A percentile compares a stretch with the other conserved stretches of the same genome.
phyloP scores from a whole-genome alignment of 768 basidiomycete genomes.

The Pleurotus salmoneostramineus region DNA sequence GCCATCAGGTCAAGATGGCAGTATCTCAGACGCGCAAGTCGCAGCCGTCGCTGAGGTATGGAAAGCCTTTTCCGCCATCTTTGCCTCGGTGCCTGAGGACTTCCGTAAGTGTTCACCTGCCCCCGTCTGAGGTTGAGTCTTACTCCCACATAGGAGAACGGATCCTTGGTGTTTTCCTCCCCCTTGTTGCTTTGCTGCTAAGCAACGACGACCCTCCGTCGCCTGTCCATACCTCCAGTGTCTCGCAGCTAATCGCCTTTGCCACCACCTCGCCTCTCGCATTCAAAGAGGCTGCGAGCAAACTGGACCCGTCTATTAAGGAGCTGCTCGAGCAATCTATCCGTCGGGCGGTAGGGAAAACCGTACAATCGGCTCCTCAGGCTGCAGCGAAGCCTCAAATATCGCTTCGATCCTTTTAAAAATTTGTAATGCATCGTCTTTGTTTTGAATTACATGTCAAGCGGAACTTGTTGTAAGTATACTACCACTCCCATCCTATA shows the following conservation, averaged over 20 bases:
- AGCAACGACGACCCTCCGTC: conserved; percentile 43
- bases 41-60: conserved; percentile 75
- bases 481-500: neutral
- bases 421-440: neutral
- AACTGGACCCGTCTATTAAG: conserved; percentile 52
- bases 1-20: conserved; percentile 53
- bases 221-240: conserved; percentile 50
- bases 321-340: conserved; percentile 75
- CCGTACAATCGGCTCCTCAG: conserved; percentile 24
- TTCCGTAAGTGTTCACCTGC: conserved; percentile 47
- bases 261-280: conserved; percentile 67
- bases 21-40: conserved; percentile 50
- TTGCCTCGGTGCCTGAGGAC: conserved; percentile 50
- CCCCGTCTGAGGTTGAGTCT: conserved; percentile 9
- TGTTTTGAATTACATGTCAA: neutral
- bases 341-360: conserved; percentile 64
- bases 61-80: conserved; percentile 72
- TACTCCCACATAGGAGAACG: conserved; percentile 47
- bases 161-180: conserved; percentile 68
- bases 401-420: conserved; percentile 66
- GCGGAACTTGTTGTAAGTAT: neutral
- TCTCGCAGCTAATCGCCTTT: conserved; percentile 65
- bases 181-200: conserved; percentile 70
- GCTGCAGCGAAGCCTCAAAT: conserved; percentile 66
- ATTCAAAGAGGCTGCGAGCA: conserved; percentile 82